Conservation (phyloP, 2,329 filamentous ascomycete genomes). For the Colletotrichum filicis region DNA sequence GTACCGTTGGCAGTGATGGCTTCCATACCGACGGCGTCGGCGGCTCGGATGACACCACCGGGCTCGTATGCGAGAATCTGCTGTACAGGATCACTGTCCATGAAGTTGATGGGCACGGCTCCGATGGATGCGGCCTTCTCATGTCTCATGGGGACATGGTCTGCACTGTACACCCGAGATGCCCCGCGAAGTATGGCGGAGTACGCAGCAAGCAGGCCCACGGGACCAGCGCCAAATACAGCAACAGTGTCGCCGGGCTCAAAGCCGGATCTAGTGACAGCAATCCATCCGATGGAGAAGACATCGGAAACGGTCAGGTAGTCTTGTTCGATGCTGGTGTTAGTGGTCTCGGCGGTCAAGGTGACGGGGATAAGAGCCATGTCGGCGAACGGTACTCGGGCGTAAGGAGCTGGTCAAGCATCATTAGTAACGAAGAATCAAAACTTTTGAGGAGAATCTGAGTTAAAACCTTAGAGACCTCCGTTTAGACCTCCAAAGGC, state of each 20-base stretch:
- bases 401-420: constrained; percentile 55
- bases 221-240: constrained; percentile 72
- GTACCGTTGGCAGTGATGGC: constrained; percentile 32
- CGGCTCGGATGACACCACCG: constrained; percentile 33
- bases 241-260: constrained; percentile 69
- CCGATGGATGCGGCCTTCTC: constrained; percentile 36
- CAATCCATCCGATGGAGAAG: constrained; percentile 65
- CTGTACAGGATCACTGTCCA: not conserved
- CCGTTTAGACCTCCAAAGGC: not conserved
- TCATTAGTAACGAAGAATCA: not conserved
- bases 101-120: constrained; percentile 37
- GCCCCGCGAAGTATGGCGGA: constrained; percentile 40
- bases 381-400: constrained; percentile 73
- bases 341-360: constrained; percentile 38
- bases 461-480: constrained; percentile 4
- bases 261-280: constrained; percentile 56
- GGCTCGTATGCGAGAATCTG: constrained; percentile 35
- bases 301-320: constrained; percentile 61
- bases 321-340: constrained; percentile 68
- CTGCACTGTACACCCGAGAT: constrained; percentile 35
- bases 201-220: constrained; percentile 64
- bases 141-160: constrained; percentile 37
- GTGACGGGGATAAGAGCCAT: constrained; percentile 72
- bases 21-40: constrained; percentile 37
- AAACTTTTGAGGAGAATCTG: no score